phyloP scores from a whole-genome alignment of 2,329 filamentous ascomycete genomes.

The Pyricularia grisea region DNA sequence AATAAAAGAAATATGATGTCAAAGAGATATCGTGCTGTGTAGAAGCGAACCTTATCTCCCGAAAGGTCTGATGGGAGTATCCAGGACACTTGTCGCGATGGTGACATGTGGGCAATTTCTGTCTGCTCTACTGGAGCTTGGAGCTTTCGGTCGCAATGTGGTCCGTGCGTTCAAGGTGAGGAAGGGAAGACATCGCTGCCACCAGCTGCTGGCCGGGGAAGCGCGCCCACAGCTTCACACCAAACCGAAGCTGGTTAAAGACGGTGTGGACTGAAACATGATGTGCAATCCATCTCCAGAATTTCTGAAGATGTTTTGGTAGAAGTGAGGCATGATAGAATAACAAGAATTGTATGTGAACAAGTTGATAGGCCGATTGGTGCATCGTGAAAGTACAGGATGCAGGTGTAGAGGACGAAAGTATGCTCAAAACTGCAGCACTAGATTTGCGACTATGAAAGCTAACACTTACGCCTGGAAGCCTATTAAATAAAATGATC shows the following conservation, averaged over 20 bases:
- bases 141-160: background rate
- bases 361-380: background rate
- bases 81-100: background rate
- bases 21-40: background rate
- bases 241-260: background rate
- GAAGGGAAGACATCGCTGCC: background rate
- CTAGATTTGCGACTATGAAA: background rate
- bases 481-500: background rate
- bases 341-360: background rate
- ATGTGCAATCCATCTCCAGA: background rate
- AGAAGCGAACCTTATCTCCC: background rate
- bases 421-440: background rate
- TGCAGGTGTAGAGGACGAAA: background rate
- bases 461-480: background rate
- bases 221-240: background rate
- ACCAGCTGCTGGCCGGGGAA: background rate
- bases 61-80: background rate
- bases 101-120: background rate
- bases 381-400: background rate
- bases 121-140: background rate
- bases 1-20: slow-evolving; percentile 10
- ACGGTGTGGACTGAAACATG: background rate
- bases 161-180: background rate
- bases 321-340: background rate
- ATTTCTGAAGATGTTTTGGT: background rate